These are phyloP conservation scores for Dionaea muscipula DNA, from an alignment of 179 eudicot species.

Conservation along the genomic window DNA sequence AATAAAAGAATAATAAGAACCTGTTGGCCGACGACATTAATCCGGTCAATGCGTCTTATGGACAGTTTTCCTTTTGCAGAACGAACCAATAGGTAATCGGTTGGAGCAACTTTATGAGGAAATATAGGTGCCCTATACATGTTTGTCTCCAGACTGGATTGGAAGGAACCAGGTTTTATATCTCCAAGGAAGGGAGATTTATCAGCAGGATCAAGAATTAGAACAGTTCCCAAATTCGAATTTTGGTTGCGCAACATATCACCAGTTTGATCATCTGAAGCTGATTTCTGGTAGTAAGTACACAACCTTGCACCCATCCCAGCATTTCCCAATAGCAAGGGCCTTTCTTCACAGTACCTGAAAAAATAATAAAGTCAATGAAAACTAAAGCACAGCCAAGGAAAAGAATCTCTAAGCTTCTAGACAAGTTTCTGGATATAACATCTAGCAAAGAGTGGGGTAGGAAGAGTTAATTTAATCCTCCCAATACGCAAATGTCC, in stretches of 20 bases:
- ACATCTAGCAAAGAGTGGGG: too few species aligned
- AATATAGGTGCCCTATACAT: conserved; percentile 90
- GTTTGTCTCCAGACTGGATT: conserved; percentile 86
- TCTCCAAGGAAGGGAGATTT: conserved; percentile 97
- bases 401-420: too few species aligned
- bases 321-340: conserved; percentile 72
- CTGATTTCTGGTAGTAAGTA: conserved; percentile 82
- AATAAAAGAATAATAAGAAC: conserved; percentile 16
- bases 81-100: conserved; percentile 85
- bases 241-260: conserved; percentile 43
- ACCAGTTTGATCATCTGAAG: conserved; percentile 74
- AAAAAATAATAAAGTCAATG: conserved; percentile 5
- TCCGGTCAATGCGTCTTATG: conserved; percentile 77
- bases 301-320: conserved; percentile 98
- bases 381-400: background rate
- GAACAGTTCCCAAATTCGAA: conserved; percentile 57
- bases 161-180: conserved; percentile 73
- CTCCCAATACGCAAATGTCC: too few species aligned
- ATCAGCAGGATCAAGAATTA: conserved; percentile 86
- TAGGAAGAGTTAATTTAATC: too few species aligned
- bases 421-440: too few species aligned
- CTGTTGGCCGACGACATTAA: conserved; percentile 96
- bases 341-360: conserved; percentile 98
- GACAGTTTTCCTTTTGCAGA: conserved; percentile 94
- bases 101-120: conserved; percentile 74